A percentile compares a stretch with the other conserved stretches of the same genome.
Conservation (phyloP, 345 rosid species). For the Salix caprea region DNA sequence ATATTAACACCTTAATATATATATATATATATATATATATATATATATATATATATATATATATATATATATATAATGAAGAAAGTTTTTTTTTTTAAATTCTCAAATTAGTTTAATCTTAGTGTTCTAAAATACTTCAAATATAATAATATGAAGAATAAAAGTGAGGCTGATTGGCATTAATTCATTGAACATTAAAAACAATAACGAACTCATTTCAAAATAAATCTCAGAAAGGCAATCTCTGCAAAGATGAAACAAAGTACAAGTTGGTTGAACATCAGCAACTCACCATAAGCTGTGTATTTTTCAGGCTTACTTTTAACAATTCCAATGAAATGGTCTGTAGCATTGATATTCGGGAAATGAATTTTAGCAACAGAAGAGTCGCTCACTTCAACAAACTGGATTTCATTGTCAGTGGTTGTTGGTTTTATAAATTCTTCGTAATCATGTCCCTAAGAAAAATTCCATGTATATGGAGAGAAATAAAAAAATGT, state of each 20-base stretch:
- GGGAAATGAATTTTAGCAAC: conserved; percentile 66
- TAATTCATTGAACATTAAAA: background rate
- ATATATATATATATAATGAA: too few species aligned
- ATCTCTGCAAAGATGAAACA: background rate
- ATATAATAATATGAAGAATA: too few species aligned
- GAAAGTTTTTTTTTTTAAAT: too few species aligned
- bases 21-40: too few species aligned
- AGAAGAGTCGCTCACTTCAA: conserved; percentile 38
- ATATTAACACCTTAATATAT: too few species aligned
- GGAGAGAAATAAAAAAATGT: background rate
- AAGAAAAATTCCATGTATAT: conserved; percentile 6
- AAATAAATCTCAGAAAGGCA: background rate
- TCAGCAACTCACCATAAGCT: conserved; percentile 52
- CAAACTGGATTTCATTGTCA: conserved; percentile 71
- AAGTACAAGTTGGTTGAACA: background rate
- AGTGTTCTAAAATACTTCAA: too few species aligned
- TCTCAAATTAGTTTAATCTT: too few species aligned
- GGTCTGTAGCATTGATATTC: conserved; percentile 26
- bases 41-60: too few species aligned
- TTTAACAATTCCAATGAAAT: conserved; percentile 72
- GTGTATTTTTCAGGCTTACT: conserved; percentile 72
- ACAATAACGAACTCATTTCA: background rate
- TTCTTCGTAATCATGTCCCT: conserved; percentile 65
- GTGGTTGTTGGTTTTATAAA: conserved; percentile 62
- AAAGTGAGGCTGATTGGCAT: background rate